phyloP scores from a whole-genome alignment of 371 early-diverging fungal species.

The Mortierella sp. region DNA sequence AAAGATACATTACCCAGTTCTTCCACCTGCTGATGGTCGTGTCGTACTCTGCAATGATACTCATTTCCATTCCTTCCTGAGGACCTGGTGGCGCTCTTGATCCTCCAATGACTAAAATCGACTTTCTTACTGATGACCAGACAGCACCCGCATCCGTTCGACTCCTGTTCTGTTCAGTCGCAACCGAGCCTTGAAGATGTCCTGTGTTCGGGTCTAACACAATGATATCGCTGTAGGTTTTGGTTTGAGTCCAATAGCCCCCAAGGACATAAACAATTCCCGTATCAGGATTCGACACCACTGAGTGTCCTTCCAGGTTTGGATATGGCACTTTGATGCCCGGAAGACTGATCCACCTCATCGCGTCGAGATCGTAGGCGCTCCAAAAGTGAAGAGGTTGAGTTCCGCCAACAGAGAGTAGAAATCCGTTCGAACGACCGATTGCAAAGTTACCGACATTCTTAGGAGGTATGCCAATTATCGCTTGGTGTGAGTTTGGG shows the following conservation, averaged over 20 bases:
- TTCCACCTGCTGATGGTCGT: conserved; percentile 19
- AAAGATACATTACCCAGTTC: conserved; percentile 12
- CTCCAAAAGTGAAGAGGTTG: conserved; percentile 5
- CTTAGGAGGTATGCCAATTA: conserved; percentile 17
- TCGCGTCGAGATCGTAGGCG: conserved; percentile 6
- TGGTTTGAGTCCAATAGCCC: conserved; percentile 14
- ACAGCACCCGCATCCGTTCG: conserved; percentile 25
- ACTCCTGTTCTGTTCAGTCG: not conserved
- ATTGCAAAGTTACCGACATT: conserved; percentile 16
- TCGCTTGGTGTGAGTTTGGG: conserved; percentile 15
- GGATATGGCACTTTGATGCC: conserved; percentile 4
- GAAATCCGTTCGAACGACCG: conserved; percentile 12
- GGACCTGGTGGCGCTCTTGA: conserved; percentile 15
- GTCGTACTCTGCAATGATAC: conserved; percentile 20
- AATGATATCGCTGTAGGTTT: conserved; percentile 23
- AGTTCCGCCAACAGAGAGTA: conserved; percentile 18
- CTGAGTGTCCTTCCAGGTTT: conserved; percentile 29
- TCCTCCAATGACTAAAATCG: conserved; percentile 39
- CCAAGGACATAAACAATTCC: conserved; percentile 38
- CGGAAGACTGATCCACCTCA: conserved; percentile 5
- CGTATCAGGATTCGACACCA: conserved; percentile 18
- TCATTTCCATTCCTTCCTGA: conserved; percentile 14
- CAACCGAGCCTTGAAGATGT: conserved; percentile 4
- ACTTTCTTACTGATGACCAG: conserved; percentile 28
- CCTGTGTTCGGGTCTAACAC: conserved; percentile 21